Evolutionary conservation across 169 alveolate genomes (phyloP).

Genomic region (Plasmodium malariae): DNA sequence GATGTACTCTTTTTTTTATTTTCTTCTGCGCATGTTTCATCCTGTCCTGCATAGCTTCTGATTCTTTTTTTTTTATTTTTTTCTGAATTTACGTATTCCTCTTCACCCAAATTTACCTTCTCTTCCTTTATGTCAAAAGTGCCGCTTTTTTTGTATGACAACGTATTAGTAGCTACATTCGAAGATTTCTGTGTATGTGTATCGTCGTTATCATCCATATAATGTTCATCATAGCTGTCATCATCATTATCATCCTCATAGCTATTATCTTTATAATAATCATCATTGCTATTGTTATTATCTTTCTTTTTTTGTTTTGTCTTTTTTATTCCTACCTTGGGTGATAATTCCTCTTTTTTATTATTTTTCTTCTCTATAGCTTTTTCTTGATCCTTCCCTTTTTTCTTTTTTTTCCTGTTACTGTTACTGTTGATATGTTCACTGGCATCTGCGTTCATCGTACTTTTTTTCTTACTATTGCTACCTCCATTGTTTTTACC

Average conservation of each 20-base stretch:
- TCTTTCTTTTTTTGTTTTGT: constrained; percentile 16
- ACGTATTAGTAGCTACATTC: not conserved
- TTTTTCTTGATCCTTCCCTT: constrained; percentile 29
- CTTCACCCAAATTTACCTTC: constrained; percentile 17
- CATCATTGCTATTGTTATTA: not conserved
- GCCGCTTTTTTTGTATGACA: constrained; percentile 3
- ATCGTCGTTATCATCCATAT: not conserved
- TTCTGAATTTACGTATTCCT: constrained; percentile 28
- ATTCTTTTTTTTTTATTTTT: constrained; percentile 61
- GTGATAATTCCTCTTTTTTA: not conserved
- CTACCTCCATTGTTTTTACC: constrained; percentile 22
- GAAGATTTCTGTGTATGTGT: not conserved
- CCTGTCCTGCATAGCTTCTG: constrained; percentile 14
- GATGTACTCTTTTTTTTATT: constrained; percentile 13
- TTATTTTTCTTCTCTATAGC: not conserved
- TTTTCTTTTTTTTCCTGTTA: constrained; percentile 31
- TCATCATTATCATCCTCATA: not conserved
- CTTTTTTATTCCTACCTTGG: not conserved
- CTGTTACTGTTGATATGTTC: not conserved
- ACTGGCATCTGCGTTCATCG: not conserved
- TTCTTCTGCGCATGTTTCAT: constrained; percentile 12
- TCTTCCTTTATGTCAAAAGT: constrained; percentile 12
- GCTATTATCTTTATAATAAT: not conserved
- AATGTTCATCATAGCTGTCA: not conserved
- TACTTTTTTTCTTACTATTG: constrained; percentile 11